These are phyloP conservation scores for Apiospora rasikravindrae DNA, from an alignment of 2,329 filamentous ascomycete genomes.

Conservation along the genomic window DNA sequence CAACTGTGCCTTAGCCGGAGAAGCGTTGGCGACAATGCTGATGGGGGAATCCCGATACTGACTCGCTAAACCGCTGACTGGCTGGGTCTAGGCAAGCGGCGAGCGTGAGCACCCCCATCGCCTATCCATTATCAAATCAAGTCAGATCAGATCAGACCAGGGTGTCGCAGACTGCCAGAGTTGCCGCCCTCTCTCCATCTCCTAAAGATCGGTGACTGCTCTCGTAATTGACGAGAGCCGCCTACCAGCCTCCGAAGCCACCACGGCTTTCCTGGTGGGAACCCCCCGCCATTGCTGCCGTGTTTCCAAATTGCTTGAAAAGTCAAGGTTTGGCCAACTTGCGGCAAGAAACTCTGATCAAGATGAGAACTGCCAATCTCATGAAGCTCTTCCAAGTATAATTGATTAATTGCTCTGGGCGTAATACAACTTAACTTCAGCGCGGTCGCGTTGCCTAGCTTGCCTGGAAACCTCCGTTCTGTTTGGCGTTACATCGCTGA, in stretches of 20 bases:
- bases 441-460: background rate
- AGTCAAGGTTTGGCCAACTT: background rate
- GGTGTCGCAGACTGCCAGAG: background rate
- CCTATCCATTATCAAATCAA: background rate
- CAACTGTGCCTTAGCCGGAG: background rate
- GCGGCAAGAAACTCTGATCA: background rate
- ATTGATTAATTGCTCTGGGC: slow-evolving; percentile 6
- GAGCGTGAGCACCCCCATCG: background rate
- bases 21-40: background rate
- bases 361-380: background rate
- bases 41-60: background rate
- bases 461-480: background rate
- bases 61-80: background rate
- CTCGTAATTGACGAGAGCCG: background rate
- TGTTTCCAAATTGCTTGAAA: background rate
- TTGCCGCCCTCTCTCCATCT: background rate
- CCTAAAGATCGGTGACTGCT: background rate
- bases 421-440: slow-evolving; percentile 1
- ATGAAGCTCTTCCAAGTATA: background rate
- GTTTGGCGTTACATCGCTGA: background rate
- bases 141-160: background rate
- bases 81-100: background rate
- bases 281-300: background rate
- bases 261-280: background rate
- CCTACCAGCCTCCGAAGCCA: background rate